Conservation (phyloP, 805 yeast genomes). For the Zygotorulaspora chibaensis region DNA sequence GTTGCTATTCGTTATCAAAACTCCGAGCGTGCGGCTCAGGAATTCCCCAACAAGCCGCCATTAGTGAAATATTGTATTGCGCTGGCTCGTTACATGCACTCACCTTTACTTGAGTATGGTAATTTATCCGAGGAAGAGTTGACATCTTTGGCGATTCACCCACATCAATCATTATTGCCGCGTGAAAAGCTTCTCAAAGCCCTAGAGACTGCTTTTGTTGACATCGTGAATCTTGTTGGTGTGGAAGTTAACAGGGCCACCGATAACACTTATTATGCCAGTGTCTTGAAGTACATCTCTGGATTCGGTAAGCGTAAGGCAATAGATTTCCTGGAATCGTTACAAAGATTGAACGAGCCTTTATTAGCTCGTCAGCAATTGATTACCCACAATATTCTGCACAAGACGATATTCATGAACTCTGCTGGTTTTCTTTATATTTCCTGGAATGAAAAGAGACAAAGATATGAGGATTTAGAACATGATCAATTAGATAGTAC, state of each 20-base stretch:
- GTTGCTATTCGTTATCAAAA: constrained; percentile 85
- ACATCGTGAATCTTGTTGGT: constrained; percentile 86
- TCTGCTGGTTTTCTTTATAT: constrained; percentile 87
- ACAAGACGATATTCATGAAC: constrained; percentile 81
- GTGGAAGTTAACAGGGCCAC: constrained; percentile 90
- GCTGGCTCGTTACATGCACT: constrained; percentile 85
- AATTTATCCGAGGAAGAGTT: constrained; percentile 68
- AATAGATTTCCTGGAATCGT: constrained; percentile 73
- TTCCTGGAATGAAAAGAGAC: constrained; percentile 52
- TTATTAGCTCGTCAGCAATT: constrained; percentile 79
- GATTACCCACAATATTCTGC: constrained; percentile 71
- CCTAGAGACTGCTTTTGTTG: constrained; percentile 79
- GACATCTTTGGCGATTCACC: constrained; percentile 60
- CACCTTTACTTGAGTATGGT: constrained; percentile 88
- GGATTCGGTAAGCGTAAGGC: constrained; percentile 98
- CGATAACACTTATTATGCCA: constrained; percentile 61
- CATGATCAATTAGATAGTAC: constrained; percentile 88
- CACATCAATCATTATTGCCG: constrained; percentile 67
- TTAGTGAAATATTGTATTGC: constrained; percentile 82
- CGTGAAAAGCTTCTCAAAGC: constrained; percentile 60
- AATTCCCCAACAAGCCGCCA: constrained; percentile 79
- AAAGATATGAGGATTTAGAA: constrained; percentile 46
- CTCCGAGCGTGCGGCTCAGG: constrained; percentile 67
- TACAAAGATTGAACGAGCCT: constrained; percentile 51
- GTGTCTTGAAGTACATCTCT: constrained; percentile 68